These are phyloP conservation scores for Boletales sp. DNA, from an alignment of 768 basidiomycete species.

Conservation along the genomic window DNA sequence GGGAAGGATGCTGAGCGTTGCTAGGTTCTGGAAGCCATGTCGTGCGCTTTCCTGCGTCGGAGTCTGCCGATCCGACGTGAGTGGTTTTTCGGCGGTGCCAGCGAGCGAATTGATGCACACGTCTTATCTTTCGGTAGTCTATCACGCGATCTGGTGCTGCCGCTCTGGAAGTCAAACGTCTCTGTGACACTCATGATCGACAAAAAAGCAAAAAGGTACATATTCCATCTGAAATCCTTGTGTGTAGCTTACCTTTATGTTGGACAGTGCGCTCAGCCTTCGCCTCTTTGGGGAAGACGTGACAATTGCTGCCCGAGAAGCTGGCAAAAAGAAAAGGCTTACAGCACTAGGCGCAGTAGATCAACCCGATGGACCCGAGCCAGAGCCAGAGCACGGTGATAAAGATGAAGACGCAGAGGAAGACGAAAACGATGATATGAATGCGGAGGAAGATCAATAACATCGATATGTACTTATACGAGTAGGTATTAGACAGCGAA, in stretches of 20 bases:
- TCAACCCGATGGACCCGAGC: slow-evolving; percentile 1
- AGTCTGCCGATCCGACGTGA: slow-evolving; percentile 51
- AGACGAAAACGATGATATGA: slow-evolving; percentile 8
- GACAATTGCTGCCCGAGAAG: slow-evolving; percentile 46
- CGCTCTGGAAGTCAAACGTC: slow-evolving; percentile 90
- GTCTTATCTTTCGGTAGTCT: slow-evolving; percentile 40
- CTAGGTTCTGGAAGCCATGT: slow-evolving; percentile 70
- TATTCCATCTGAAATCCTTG: neutral
- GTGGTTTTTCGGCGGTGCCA: slow-evolving; percentile 20
- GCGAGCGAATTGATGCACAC: neutral
- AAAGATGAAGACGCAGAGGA: slow-evolving; percentile 1
- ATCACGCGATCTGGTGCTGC: slow-evolving; percentile 80
- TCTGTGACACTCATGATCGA: slow-evolving; percentile 92
- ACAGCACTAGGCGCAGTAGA: neutral
- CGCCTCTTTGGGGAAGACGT: slow-evolving; percentile 83
- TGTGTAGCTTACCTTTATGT: neutral
- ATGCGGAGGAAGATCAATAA: slow-evolving; percentile 12
- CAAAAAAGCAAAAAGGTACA: slow-evolving; percentile 92
- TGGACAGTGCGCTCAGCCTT: slow-evolving; percentile 73
- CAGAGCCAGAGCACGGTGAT: slow-evolving; percentile 2
- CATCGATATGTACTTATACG: slow-evolving; percentile 2
- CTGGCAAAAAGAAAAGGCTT: slow-evolving; percentile 22
- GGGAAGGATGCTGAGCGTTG: neutral
- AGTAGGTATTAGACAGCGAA: slow-evolving; percentile 10
- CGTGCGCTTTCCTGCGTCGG: slow-evolving; percentile 59